Evolutionary conservation across 257 asterid genomes (phyloP), one percentile per base, ranked within the genome.

Genomic region (Solanum pimpinellifolium): DNA sequence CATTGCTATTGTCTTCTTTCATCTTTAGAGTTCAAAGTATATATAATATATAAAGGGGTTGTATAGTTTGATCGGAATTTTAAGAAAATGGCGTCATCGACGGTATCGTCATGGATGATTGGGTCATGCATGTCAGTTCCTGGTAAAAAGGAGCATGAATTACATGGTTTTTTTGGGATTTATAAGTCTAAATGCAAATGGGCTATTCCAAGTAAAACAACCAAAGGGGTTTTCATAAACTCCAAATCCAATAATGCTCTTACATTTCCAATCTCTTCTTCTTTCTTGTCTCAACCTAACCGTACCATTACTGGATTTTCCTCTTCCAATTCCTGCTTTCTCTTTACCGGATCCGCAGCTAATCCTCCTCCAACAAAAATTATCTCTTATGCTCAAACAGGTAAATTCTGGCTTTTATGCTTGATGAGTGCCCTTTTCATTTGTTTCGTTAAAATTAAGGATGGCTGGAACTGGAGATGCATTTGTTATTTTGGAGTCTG

Each of bases 81-180:
- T 1, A 56, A 56, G 44, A 75, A 86, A 70, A 94, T 94, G 91
- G 93, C 91, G 88, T 89, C 96, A 83, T 91, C 96, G 89, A 91
- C 87, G 37, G 80, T 85, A 56, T 85, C 83, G 83, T 47, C 83
- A 77, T 73, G 74, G 88, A 4, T 73, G 39, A 73, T 74, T 86
- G 88, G 85, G 69, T 47, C 88, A 86, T 86, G 84, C 88, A 86
- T 73, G 88, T 31, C 72, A 73, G 18, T 49, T 18, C n/a, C 15
- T 20, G 18, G 68, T 35, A 81, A 56, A 49, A 27, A 25, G 33
- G 82, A 70, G 49, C 13, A 47, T 85, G 88, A 86, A 42, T 73
- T 47, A n/a, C 42, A 78, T 86, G 66, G 12, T 70, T 27, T 33
- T 9, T 70, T 27, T 27, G 47, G 42, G 69, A 56, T 68, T 66